These are phyloP conservation scores for Isabelozyma gotoi DNA, from an alignment of 805 yeast species.

Conservation along the genomic window DNA sequence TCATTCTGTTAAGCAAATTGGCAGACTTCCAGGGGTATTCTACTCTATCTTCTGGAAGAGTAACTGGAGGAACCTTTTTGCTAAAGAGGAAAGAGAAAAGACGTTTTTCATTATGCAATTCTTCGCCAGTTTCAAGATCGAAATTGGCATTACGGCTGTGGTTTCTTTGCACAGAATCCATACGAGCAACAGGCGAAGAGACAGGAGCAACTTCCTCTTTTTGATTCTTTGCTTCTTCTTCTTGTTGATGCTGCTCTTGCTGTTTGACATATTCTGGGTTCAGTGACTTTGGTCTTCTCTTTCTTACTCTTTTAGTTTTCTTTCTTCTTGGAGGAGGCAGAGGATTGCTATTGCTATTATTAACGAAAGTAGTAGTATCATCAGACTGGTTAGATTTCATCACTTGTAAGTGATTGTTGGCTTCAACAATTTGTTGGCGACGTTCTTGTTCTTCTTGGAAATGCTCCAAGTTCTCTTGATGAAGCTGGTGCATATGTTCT, in stretches of 20 bases:
- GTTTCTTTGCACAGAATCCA: background rate
- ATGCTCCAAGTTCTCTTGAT: background rate
- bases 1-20: slow-evolving; percentile 40
- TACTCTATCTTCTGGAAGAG: slow-evolving; percentile 49
- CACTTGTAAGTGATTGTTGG: background rate
- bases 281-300: background rate
- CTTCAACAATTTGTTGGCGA: background rate
- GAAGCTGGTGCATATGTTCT: background rate
- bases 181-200: background rate
- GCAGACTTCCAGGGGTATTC: slow-evolving; percentile 45
- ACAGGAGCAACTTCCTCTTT: background rate
- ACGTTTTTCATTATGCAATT: slow-evolving; percentile 47
- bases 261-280: background rate
- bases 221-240: background rate
- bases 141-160: background rate
- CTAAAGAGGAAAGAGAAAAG: slow-evolving; percentile 50
- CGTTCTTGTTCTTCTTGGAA: background rate
- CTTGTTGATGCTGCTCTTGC: background rate
- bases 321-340: background rate
- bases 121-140: slow-evolving; percentile 21
- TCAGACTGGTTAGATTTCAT: background rate
- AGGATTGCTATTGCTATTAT: background rate
- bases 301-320: background rate
- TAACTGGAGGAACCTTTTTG: slow-evolving; percentile 51
- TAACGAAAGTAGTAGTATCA: background rate